phyloP scores from a whole-genome alignment of 768 basidiomycete genomes.

The Suillus brevipes region DNA sequence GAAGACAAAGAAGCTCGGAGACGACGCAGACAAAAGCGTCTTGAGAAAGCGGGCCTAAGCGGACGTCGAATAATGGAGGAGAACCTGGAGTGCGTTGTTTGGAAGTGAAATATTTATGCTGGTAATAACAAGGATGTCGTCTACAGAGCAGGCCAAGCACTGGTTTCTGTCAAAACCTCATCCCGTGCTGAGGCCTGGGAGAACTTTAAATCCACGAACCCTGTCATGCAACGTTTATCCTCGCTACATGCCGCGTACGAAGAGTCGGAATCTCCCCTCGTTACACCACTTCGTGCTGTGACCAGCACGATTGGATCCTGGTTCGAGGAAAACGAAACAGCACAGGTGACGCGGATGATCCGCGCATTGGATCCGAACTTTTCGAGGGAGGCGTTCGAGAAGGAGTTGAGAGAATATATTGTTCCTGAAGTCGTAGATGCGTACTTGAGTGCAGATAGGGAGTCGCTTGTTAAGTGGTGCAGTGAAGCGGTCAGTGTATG shows the following conservation, averaged over 20 bases:
- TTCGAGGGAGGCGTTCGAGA: constrained; percentile 81
- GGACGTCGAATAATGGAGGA: constrained; percentile 53
- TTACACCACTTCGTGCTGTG: constrained; percentile 77
- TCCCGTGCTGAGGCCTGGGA: constrained; percentile 82
- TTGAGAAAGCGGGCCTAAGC: constrained; percentile 81
- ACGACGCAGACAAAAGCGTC: constrained; percentile 71
- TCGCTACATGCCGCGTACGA: constrained; percentile 72
- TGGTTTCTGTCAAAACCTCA: constrained; percentile 84
- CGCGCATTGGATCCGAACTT: constrained; percentile 87
- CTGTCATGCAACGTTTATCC: constrained; percentile 61
- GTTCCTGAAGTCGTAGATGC: constrained; percentile 98
- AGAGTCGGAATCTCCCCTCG: constrained; percentile 90
- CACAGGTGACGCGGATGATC: constrained; percentile 89
- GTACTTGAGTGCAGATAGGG: constrained; percentile 87
- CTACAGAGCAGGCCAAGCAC: constrained; percentile 76
- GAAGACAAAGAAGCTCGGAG: constrained; percentile 93
- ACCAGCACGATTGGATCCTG: constrained; percentile 84
- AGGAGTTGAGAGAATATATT: constrained; percentile 94
- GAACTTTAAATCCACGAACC: constrained; percentile 73
- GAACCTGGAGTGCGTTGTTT: constrained; percentile 72
- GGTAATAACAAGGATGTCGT: background rate
- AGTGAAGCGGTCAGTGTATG: constrained; percentile 80
- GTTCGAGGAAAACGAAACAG: constrained; percentile 98
- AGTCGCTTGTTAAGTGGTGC: constrained; percentile 87
- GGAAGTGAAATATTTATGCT: constrained; percentile 6